These are phyloP conservation scores for Isatis tinctoria DNA, from an alignment of 345 rosid species.

Conservation along the genomic window DNA sequence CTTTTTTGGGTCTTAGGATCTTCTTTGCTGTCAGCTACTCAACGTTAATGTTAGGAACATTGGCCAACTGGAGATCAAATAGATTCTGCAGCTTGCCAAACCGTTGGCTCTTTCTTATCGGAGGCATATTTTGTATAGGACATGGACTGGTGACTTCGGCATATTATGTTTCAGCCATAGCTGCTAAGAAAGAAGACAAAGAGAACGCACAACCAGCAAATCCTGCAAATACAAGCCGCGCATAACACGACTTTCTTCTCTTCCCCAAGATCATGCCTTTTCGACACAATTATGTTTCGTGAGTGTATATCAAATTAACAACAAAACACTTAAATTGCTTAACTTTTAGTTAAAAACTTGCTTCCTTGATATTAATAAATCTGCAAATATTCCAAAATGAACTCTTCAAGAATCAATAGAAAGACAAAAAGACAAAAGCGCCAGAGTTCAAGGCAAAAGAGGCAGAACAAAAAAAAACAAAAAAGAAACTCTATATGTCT, in stretches of 20 bases:
- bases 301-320: not conserved
- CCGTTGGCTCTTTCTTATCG: conserved; percentile 51
- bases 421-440: not conserved
- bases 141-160: conserved; percentile 67
- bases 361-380: conserved; percentile 11
- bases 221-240: not conserved
- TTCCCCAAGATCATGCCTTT: not conserved
- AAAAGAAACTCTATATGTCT: not conserved
- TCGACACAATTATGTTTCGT: not conserved
- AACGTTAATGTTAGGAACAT: conserved; percentile 54
- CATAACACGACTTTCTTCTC: conserved; percentile 3
- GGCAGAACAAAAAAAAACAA: not conserved
- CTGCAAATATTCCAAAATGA: conserved; percentile 19
- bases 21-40: conserved; percentile 53
- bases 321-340: not conserved
- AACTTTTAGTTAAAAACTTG: not conserved
- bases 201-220: not conserved
- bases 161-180: conserved; percentile 72
- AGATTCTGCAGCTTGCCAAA: conserved; percentile 49
- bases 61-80: conserved; percentile 56
- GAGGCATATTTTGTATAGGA: conserved; percentile 66
- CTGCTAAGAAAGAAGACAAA: conserved; percentile 44
- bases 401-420: conserved; percentile 8
- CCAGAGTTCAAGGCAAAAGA: conserved; percentile 2
- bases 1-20: conserved; percentile 45